Percentiles rank a stretch among this genome's conserved stretches.
phyloP scores from a whole-genome alignment of 176 grass and related monocot species.

The Triticum turgidum region DNA sequence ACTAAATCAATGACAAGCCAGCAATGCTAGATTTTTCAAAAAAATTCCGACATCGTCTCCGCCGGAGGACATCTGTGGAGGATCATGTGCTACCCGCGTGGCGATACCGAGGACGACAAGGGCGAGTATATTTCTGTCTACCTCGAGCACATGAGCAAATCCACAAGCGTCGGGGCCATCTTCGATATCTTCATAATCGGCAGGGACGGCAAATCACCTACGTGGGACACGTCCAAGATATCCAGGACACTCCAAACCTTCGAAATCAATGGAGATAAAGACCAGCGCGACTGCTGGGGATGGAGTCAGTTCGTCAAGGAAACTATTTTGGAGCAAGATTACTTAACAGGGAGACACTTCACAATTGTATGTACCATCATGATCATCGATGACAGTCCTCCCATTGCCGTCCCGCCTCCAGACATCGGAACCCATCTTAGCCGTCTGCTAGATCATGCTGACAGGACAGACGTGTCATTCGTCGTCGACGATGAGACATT shows the following conservation, averaged over 20 bases:
- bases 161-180: not conserved
- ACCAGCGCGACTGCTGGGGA: not conserved
- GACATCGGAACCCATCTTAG: slow-evolving; percentile 29
- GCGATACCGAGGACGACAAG: not conserved
- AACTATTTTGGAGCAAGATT: not conserved
- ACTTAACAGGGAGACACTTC: not conserved
- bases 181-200: slow-evolving; percentile 12
- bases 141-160: not conserved
- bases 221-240: not conserved
- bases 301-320: not conserved
- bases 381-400: not conserved
- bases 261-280: not conserved
- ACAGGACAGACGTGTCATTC: slow-evolving; percentile 23
- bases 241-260: not conserved
- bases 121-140: not conserved
- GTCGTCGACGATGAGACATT: slow-evolving; percentile 3
- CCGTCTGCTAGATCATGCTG: slow-evolving; percentile 8
- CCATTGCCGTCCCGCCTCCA: slow-evolving; percentile 2
- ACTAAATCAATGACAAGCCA: too few relatives aligned
- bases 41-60: not conserved
- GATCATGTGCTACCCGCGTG: not conserved
- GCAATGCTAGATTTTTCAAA: too few relatives aligned
- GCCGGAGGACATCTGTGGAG: slow-evolving; percentile 33
- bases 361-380: slow-evolving; percentile 22
- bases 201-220: not conserved